A percentile compares a stretch with the other conserved stretches of the same genome.
Evolutionary conservation across 2,329 filamentous ascomycete genomes (phyloP).

Genomic region (Hymenoscyphus linearis): DNA sequence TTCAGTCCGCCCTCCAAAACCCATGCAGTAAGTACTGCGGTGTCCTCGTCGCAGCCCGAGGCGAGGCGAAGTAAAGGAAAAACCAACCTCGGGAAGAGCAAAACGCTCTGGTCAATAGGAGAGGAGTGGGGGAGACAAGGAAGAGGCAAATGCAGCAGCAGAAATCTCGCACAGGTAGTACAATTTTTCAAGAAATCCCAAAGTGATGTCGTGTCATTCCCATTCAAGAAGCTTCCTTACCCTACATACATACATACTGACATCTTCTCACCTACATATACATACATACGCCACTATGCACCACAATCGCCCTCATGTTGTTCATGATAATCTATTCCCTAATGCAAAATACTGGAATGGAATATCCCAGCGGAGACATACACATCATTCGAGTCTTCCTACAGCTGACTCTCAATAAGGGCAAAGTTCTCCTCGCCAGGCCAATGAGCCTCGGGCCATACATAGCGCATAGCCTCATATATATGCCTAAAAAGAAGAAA

Average conservation of each 20-base stretch:
- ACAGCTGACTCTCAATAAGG: conserved; percentile 75
- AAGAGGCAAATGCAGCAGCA: too few relatives aligned
- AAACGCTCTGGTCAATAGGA: too few relatives aligned
- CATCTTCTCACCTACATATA: background rate
- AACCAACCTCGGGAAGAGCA: too few relatives aligned
- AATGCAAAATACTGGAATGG: background rate
- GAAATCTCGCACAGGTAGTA: too few relatives aligned
- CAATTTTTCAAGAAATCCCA: too few relatives aligned
- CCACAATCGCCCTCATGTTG: background rate
- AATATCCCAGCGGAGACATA: background rate
- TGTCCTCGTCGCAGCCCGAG: too few relatives aligned
- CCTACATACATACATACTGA: background rate
- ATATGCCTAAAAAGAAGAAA: conserved; percentile 60
- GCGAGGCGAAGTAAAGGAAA: too few relatives aligned
- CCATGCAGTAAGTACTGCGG: too few relatives aligned
- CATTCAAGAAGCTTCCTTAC: background rate
- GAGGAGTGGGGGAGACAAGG: too few relatives aligned
- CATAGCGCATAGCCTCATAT: conserved; percentile 84
- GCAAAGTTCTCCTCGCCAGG: conserved; percentile 65
- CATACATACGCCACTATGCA: background rate
- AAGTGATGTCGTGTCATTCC: background rate
- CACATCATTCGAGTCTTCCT: conserved; percentile 26
- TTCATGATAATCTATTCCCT: background rate
- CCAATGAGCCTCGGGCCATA: conserved; percentile 91
- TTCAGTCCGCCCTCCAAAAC: too few relatives aligned